Evolutionary conservation across 2,329 filamentous ascomycete species (phyloP).

Genomic region (Aspergillus sp.): DNA sequence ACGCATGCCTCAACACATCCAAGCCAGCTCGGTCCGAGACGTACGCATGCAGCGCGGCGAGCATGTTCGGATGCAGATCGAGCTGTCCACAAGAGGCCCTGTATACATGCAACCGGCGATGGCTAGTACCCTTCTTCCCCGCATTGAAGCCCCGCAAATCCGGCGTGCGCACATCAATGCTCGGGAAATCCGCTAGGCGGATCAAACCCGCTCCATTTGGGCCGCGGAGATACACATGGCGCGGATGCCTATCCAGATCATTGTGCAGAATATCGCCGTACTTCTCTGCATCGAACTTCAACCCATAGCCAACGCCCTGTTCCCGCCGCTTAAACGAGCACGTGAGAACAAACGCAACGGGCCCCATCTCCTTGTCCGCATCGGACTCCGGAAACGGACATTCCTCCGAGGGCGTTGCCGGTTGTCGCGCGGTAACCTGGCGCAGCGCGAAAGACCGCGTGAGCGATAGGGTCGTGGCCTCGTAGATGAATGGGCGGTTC

Average conservation of each 20-base stretch:
- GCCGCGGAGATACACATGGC: not conserved
- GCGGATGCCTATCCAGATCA: not conserved
- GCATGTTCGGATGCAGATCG: not conserved
- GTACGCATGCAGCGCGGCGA: conserved; percentile 6
- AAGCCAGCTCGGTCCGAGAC: conserved; percentile 11
- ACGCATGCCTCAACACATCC: conserved; percentile 8
- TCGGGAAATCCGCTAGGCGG: not conserved
- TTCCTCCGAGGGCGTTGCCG: conserved; percentile 5
- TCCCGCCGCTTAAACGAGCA: conserved; percentile 11
- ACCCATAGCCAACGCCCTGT: not conserved
- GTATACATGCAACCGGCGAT: not conserved
- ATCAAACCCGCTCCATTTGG: not conserved
- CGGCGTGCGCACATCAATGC: conserved; percentile 3
- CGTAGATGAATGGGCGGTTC: conserved; percentile 15
- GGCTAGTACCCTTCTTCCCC: not conserved
- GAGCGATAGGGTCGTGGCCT: conserved; percentile 31
- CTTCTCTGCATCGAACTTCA: conserved; percentile 3
- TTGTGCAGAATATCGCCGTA: conserved; percentile 5
- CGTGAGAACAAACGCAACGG: conserved; percentile 9
- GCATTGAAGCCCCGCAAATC: not conserved
- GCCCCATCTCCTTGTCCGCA: not conserved
- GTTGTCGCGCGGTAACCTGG: conserved; percentile 12
- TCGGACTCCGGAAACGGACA: conserved; percentile 10
- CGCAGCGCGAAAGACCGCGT: conserved; percentile 15
- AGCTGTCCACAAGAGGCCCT: not conserved